Conservation (phyloP, 2,329 filamentous ascomycete species). For the Dothistroma septosporum region DNA sequence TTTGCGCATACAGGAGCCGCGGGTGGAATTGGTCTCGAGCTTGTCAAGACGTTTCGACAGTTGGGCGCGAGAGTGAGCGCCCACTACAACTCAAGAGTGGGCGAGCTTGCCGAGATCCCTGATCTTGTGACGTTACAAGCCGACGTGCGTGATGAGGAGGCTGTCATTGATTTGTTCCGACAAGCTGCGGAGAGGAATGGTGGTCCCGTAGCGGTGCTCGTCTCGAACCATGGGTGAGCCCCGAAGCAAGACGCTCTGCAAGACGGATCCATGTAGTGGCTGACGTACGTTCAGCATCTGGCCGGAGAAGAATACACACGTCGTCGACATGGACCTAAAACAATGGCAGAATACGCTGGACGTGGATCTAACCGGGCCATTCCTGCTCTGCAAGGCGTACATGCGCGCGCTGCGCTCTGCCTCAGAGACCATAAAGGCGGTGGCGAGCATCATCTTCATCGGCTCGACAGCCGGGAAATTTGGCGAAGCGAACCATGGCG, state of each 20-base stretch:
- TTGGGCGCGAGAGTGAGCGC: constrained; percentile 41
- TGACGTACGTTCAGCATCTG: constrained; percentile 19
- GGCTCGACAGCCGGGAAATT: constrained; percentile 35
- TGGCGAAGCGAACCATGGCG: constrained; percentile 31
- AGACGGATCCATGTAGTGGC: neutral
- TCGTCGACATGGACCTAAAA: constrained; percentile 28
- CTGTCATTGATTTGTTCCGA: constrained; percentile 30
- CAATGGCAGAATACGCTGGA: constrained; percentile 32
- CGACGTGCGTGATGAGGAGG: constrained; percentile 34
- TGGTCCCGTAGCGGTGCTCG: constrained; percentile 37
- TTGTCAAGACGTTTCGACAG: constrained; percentile 33
- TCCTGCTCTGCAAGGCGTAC: constrained; percentile 28
- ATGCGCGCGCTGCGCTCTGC: constrained; percentile 23
- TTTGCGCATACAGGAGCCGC: constrained; percentile 25
- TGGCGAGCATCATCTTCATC: constrained; percentile 32
- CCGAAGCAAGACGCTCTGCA: neutral
- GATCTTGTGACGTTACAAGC: constrained; percentile 27
- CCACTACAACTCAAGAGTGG: constrained; percentile 35
- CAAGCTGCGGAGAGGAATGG: constrained; percentile 35
- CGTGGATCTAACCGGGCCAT: constrained; percentile 31
- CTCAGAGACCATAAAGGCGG: constrained; percentile 18
- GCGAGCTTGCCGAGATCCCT: constrained; percentile 32
- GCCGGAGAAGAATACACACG: constrained; percentile 21
- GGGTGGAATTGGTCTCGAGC: constrained; percentile 34
- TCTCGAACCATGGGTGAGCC: constrained; percentile 25